Evolutionary conservation across 1,139 yeast genomes (phyloP), one percentile per base, ranked within the genome.

Genomic region (Protomyces inundatus): DNA sequence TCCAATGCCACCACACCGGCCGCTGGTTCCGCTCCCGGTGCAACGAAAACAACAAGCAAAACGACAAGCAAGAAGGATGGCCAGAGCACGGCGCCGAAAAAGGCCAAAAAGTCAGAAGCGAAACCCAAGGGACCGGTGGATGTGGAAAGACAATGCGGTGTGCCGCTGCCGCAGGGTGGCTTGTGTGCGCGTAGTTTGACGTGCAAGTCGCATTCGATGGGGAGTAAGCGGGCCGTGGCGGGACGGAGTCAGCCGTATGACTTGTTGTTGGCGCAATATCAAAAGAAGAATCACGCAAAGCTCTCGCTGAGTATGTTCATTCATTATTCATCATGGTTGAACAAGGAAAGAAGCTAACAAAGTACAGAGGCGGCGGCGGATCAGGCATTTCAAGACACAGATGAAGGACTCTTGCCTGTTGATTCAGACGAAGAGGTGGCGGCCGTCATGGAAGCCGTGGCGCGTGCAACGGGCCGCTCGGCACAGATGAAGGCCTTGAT

Each of bases 141-240:
- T 74, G 95, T 93, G 54, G 97, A 93, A 73, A 86, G 84, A 69
- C 98, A 93, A 75, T 93, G 98, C 80, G 98, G 98, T 74, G 98
- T 93, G 6, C 89, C 91, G 2, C 77, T 93, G 66, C 90, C 97
- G 0, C 87, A 87, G 67, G 98, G 98, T 9, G 96, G 95, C 0
- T 85, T 85, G 71, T 93, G 98, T 80, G 97, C 97, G 5, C 81
- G 98, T 64, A 90, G 97, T 0, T 79, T 93, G 67, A 93, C 98
- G 0, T 93, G 98, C 80, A 93, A 93, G 73, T 90, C 98, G 0
- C 98, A 93, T 75, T 89, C 97, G 0, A 91, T 93, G 97, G 97
- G 97, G 35, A 96, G 97, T 33, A 93, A 93, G 72, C 82, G 98
- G 70, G 93, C 97, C 0, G 98, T 93, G 33, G 84, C 84, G 37